Percentiles rank a stretch among this genome's conserved stretches.
Conservation (phyloP, 345 rosid genomes). For the Hibiscus mutabilis region DNA sequence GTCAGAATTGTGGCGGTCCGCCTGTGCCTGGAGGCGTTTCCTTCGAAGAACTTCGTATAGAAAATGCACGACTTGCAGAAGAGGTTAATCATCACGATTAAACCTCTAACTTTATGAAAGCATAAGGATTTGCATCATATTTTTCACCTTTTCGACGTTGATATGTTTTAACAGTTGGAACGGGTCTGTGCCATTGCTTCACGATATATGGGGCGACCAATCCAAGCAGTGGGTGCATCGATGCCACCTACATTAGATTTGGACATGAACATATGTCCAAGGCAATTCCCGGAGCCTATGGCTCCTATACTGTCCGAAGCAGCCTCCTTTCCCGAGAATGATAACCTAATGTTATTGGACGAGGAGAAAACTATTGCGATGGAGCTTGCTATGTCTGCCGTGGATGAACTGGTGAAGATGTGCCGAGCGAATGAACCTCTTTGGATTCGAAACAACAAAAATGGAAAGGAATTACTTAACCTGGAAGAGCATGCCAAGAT, state of each 20-base stretch:
- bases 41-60: slow-evolving; percentile 70
- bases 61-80: slow-evolving; percentile 79
- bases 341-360: slow-evolving; percentile 38
- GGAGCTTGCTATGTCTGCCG: slow-evolving; percentile 62
- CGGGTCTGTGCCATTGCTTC: slow-evolving; percentile 58
- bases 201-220: slow-evolving; percentile 40
- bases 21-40: slow-evolving; percentile 59
- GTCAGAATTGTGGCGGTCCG: slow-evolving; percentile 78
- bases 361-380: slow-evolving; percentile 64
- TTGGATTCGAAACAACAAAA: slow-evolving; percentile 46
- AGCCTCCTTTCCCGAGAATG: slow-evolving; percentile 26
- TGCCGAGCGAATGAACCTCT: slow-evolving; percentile 54
- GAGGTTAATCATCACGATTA: slow-evolving; percentile 39
- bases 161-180: slow-evolving; percentile 45
- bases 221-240: slow-evolving; percentile 37
- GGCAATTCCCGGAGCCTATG: slow-evolving; percentile 25
- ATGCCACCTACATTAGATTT: slow-evolving; percentile 55
- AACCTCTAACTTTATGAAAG: too few relatives aligned
- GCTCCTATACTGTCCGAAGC: slow-evolving; percentile 37
- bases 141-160: too few relatives aligned
- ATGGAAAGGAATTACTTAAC: slow-evolving; percentile 39
- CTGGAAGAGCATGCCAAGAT: slow-evolving; percentile 53
- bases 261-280: slow-evolving; percentile 47
- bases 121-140: too few relatives aligned
- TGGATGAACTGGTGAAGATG: slow-evolving; percentile 65